Evolutionary conservation across 108 stramenopile genomes (phyloP).

Genomic region (Cyclotella atomus): DNA sequence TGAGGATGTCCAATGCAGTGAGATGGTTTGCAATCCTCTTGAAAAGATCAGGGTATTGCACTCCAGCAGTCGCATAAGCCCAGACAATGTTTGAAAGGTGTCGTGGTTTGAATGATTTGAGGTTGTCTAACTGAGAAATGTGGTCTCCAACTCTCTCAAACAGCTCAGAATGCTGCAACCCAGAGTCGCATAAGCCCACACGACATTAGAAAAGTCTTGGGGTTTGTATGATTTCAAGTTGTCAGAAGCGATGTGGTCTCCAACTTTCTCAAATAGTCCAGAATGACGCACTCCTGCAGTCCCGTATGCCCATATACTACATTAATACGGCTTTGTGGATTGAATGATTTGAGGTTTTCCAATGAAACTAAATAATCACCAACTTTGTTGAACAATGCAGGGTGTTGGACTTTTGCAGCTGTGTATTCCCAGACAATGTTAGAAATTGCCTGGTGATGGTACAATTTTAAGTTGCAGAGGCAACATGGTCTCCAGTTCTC

Average conservation of each 20-base stretch:
- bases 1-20: neutral
- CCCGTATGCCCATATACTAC: slow-evolving; percentile 21
- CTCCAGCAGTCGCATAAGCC: neutral
- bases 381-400: neutral
- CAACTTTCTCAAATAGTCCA: slow-evolving; percentile 10
- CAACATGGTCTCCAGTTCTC: neutral
- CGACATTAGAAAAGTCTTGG: slow-evolving; percentile 8
- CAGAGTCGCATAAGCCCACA: slow-evolving; percentile 27
- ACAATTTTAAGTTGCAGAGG: neutral
- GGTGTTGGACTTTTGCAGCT: neutral
- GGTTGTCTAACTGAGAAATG: neutral
- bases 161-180: neutral
- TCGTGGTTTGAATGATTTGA: slow-evolving; percentile 18
- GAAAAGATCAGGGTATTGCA: neutral
- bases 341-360: neutral
- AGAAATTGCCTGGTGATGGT: neutral
- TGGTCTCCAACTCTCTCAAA: slow-evolving; percentile 13
- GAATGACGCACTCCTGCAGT: neutral
- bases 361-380: neutral
- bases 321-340: neutral
- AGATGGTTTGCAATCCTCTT: neutral
- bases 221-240: slow-evolving; percentile 10
- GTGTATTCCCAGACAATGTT: neutral
- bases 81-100: slow-evolving; percentile 9
- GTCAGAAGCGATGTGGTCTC: neutral